These are phyloP conservation scores for Daphne laureola DNA, from an alignment of 441 rosid species.

Conservation along the genomic window DNA sequence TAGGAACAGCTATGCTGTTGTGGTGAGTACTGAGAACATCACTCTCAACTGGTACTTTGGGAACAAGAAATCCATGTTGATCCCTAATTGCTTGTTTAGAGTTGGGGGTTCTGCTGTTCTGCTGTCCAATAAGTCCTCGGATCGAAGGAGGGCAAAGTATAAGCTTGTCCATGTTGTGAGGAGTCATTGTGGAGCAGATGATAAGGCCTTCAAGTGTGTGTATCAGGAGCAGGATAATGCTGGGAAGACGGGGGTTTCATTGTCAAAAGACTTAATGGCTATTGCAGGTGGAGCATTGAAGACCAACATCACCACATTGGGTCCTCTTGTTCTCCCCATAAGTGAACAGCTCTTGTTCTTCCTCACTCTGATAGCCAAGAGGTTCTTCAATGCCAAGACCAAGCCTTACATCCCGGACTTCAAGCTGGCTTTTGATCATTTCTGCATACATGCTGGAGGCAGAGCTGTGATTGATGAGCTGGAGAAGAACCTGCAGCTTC, in stretches of 20 bases:
- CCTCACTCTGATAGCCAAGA: constrained; percentile 49
- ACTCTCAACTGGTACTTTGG: constrained; percentile 89
- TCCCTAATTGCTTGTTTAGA: constrained; percentile 81
- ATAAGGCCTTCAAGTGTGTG: constrained; percentile 76
- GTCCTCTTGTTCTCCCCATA: constrained; percentile 84
- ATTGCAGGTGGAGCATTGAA: constrained; percentile 85
- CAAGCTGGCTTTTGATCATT: constrained; percentile 81
- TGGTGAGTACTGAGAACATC: constrained; percentile 87
- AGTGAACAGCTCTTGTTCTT: constrained; percentile 88
- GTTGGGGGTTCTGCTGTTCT: constrained; percentile 70
- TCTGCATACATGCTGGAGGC: constrained; percentile 94
- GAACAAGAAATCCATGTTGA: constrained; percentile 82
- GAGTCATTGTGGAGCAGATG: constrained; percentile 77
- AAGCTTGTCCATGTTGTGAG: constrained; percentile 76
- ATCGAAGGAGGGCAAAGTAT: constrained; percentile 52
- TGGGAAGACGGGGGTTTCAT: constrained; percentile 81
- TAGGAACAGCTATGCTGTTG: constrained; percentile 76
- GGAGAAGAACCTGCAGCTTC: constrained; percentile 82
- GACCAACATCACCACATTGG: constrained; percentile 73
- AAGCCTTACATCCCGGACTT: constrained; percentile 87
- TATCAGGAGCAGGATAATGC: constrained; percentile 84
- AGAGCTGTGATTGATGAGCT: constrained; percentile 91
- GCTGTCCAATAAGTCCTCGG: constrained; percentile 54
- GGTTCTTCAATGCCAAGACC: constrained; percentile 47
- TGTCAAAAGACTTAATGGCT: constrained; percentile 77